Percentiles rank a stretch among this genome's conserved stretches.
Evolutionary conservation across 129 eudicot species (phyloP).

Genomic region (Flaveria sonorensis): DNA sequence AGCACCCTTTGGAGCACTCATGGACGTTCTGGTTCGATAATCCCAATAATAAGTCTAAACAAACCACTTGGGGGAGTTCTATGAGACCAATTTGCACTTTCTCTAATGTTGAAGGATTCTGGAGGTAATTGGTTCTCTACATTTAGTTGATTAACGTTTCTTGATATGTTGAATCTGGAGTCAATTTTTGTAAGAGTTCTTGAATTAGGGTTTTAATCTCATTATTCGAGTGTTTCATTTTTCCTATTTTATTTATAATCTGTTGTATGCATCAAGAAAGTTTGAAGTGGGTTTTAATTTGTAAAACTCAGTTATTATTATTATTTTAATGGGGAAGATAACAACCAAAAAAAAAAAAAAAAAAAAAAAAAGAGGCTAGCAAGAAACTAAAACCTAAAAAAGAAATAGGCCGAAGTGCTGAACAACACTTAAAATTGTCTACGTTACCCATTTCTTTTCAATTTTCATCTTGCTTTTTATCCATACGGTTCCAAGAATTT

Average conservation of each 20-base stretch:
- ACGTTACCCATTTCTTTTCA: too few relatives aligned
- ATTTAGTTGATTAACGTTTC: not conserved
- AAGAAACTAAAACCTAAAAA: too few relatives aligned
- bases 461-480: too few relatives aligned
- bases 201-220: conserved; percentile 34
- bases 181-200: not conserved
- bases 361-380: too few relatives aligned
- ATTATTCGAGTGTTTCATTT: not conserved
- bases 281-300: conserved; percentile 5
- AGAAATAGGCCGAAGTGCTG: too few relatives aligned
- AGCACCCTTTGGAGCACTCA: conserved; percentile 67
- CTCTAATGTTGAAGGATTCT: conserved; percentile 77
- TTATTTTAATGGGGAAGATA: too few relatives aligned
- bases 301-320: not conserved
- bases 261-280: not conserved
- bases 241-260: too few relatives aligned
- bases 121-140: conserved; percentile 53
- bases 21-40: conserved; percentile 92
- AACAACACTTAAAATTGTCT: too few relatives aligned
- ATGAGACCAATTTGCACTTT: conserved; percentile 74
- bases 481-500: too few relatives aligned
- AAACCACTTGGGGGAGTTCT: conserved; percentile 68
- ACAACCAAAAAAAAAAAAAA: too few relatives aligned
- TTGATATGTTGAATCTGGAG: not conserved
- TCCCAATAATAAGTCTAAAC: conserved; percentile 49